A percentile compares a stretch with the other conserved stretches of the same genome.
These are phyloP conservation scores for Candida easanensis DNA, from an alignment of 805 yeast species.

Conservation along the genomic window DNA sequence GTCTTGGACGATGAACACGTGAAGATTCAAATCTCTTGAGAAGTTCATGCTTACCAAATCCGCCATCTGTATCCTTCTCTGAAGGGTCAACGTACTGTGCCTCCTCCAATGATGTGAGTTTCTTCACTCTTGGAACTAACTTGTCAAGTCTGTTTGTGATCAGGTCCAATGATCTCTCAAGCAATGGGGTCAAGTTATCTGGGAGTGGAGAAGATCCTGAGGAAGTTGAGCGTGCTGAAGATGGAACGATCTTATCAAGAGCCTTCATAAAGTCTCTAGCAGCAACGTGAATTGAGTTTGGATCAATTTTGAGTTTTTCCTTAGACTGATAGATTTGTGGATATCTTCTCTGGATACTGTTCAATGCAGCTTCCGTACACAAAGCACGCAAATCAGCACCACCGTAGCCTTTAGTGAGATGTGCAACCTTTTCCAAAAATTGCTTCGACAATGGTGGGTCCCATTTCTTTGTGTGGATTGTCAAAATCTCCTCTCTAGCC, in stretches of 20 bases:
- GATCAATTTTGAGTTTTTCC: constrained; percentile 72
- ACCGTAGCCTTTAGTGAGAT: constrained; percentile 90
- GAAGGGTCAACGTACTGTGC: constrained; percentile 62
- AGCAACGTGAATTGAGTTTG: constrained; percentile 64
- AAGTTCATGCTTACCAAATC: constrained; percentile 67
- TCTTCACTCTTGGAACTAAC: constrained; percentile 59
- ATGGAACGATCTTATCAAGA: constrained; percentile 82
- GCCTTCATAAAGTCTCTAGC: constrained; percentile 87
- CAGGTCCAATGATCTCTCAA: constrained; percentile 47
- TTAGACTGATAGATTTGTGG: constrained; percentile 86
- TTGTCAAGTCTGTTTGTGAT: constrained; percentile 48
- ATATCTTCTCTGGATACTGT: constrained; percentile 84
- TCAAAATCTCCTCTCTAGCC: constrained; percentile 75
- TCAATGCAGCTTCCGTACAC: constrained; percentile 93
- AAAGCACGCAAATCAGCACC: constrained; percentile 95
- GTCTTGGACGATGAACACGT: constrained; percentile 77
- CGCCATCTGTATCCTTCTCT: constrained; percentile 55
- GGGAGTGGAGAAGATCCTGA: constrained; percentile 78
- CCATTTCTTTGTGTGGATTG: constrained; percentile 91
- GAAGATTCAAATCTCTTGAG: constrained; percentile 47
- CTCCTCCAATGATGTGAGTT: constrained; percentile 60
- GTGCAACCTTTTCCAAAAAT: constrained; percentile 67
- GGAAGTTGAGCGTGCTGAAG: constrained; percentile 83
- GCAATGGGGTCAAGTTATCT: constrained; percentile 59
- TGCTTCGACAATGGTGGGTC: constrained; percentile 58